Conservation (phyloP, 2,329 filamentous ascomycete genomes). For the Cercospora sp. region DNA sequence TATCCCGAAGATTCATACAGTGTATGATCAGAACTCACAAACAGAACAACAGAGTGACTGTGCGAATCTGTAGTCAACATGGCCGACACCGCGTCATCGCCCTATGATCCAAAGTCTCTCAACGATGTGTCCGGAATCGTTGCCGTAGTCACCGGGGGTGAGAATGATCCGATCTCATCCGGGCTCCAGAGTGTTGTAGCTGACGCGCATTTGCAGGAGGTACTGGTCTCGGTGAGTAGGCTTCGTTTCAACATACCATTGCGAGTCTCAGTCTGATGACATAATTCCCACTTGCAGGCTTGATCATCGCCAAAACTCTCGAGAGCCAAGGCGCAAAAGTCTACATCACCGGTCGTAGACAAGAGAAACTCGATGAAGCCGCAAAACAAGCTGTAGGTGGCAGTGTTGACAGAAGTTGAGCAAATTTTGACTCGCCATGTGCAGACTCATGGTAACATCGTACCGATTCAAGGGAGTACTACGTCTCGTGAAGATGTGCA, state of each 20-base stretch:
- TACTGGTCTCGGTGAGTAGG: slow-evolving; percentile 10
- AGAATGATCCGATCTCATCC: not conserved
- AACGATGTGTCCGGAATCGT: slow-evolving; percentile 36
- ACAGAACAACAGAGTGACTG: not conserved
- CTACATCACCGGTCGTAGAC: slow-evolving; percentile 49
- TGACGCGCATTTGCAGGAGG: slow-evolving; percentile 7
- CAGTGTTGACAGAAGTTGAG: not conserved
- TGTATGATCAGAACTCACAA: not conserved
- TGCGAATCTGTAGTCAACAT: not conserved
- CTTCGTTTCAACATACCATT: not conserved
- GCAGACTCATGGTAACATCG: slow-evolving; percentile 40
- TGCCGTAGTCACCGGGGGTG: slow-evolving; percentile 37
- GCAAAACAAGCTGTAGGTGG: slow-evolving; percentile 35
- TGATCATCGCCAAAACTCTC: slow-evolving; percentile 45
- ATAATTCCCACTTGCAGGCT: slow-evolving; percentile 26
- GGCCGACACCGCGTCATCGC: slow-evolving; percentile 25
- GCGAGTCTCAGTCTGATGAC: not conserved
- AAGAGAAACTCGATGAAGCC: slow-evolving; percentile 46
- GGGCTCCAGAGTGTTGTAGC: not conserved
- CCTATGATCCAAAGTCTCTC: slow-evolving; percentile 28
- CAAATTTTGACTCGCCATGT: not conserved
- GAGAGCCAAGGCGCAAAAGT: slow-evolving; percentile 46
- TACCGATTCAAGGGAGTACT: slow-evolving; percentile 48
- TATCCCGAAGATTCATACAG: not conserved
- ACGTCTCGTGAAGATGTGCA: slow-evolving; percentile 46